Conservation (phyloP, 2,329 filamentous ascomycete species). For the Podosphaera xanthii region DNA sequence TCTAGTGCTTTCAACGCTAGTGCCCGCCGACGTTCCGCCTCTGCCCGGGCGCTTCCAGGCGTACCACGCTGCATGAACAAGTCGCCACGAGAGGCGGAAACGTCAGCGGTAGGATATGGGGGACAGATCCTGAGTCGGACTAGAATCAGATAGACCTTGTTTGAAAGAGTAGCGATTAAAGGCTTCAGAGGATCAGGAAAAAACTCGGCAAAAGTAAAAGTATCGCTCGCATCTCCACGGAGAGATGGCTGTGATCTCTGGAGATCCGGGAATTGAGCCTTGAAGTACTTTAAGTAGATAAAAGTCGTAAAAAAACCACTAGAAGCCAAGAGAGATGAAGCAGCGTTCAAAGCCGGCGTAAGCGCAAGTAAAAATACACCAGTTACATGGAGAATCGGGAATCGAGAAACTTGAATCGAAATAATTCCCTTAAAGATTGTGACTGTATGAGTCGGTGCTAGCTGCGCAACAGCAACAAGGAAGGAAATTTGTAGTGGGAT, state of each 20-base stretch:
- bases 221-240: constrained; percentile 83
- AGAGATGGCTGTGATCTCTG: constrained; percentile 40
- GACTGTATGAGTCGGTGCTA: constrained; percentile 90
- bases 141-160: constrained; percentile 50
- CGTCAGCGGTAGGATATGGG: constrained; percentile 64
- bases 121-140: constrained; percentile 58
- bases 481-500: constrained; percentile 80
- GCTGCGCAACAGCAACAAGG: constrained; percentile 91
- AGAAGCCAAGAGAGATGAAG: constrained; percentile 56
- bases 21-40: constrained; percentile 74
- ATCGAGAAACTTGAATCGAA: constrained; percentile 61
- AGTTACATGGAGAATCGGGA: constrained; percentile 52
- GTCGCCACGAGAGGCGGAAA: constrained; percentile 51
- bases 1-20: constrained; percentile 80
- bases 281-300: constrained; percentile 93
- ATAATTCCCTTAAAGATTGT: constrained; percentile 74
- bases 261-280: constrained; percentile 47
- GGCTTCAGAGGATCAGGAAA: constrained; percentile 74
- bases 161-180: constrained; percentile 47
- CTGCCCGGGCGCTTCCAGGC: constrained; percentile 54
- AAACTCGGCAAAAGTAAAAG: constrained; percentile 87
- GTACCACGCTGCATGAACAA: constrained; percentile 29
- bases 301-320: constrained; percentile 73
- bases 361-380: constrained; percentile 46
- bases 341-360: constrained; percentile 36